phyloP scores from a whole-genome alignment of 306 rosid species.

The Arachis hypogaea region DNA sequence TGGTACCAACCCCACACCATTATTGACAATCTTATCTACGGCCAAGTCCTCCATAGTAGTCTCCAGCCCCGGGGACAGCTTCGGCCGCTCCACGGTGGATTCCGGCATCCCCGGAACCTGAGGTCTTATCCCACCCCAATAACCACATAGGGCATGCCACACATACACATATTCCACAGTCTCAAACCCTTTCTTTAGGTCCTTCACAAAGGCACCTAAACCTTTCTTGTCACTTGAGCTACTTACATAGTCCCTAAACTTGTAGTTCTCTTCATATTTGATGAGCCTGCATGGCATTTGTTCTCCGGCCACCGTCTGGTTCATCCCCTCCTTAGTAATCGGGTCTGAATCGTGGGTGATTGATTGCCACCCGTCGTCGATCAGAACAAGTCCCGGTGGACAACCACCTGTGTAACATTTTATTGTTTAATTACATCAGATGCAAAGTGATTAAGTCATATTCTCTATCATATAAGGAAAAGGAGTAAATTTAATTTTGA shows the following conservation, averaged over 20 bases:
- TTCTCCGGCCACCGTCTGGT: conserved; percentile 73
- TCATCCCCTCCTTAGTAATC: conserved; percentile 64
- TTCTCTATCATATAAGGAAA: too few species aligned
- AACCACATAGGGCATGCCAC: conserved; percentile 95
- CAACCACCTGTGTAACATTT: conserved; percentile 52
- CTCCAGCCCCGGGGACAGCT: conserved; percentile 59
- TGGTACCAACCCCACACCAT: conserved; percentile 76
- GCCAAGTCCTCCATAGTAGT: conserved; percentile 89
- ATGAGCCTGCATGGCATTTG: conserved; percentile 94
- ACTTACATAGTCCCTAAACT: conserved; percentile 63
- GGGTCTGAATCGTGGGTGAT: conserved; percentile 74
- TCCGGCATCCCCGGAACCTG: conserved; percentile 62
- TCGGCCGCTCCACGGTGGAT: conserved; percentile 53
- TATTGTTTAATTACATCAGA: too few species aligned
- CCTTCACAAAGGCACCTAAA: conserved; percentile 68
- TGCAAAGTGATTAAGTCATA: too few species aligned
- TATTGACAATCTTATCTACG: conserved; percentile 76
- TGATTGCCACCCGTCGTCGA: conserved; percentile 96
- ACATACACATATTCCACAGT: conserved; percentile 83
- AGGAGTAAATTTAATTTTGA: too few species aligned
- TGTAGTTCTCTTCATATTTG: conserved; percentile 70
- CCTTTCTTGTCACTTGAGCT: conserved; percentile 43
- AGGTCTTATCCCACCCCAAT: conserved; percentile 95
- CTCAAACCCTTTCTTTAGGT: conserved; percentile 64
- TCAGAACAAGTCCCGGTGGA: conserved; percentile 79